Evolutionary conservation across 129 eudicot genomes (phyloP).

Genomic region (Chrysanthemum seticuspe): DNA sequence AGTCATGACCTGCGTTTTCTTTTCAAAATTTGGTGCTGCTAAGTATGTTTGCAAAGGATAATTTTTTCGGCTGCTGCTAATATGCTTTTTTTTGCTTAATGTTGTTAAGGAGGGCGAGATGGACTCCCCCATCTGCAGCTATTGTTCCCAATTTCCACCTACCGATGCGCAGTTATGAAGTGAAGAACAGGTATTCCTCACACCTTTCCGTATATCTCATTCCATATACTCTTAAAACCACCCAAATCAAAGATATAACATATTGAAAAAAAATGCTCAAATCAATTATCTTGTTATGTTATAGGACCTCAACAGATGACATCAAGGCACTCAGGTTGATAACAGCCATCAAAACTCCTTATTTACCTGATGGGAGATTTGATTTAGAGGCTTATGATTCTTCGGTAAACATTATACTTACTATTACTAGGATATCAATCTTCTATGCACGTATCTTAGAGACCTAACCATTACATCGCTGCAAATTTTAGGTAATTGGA

Average conservation of each 20-base stretch:
- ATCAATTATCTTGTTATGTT: not conserved
- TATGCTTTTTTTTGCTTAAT: not conserved
- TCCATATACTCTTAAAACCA: too few relatives aligned
- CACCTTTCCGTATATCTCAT: not conserved
- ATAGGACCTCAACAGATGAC: conserved; percentile 57
- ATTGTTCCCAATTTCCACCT: conserved; percentile 58
- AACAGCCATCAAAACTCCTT: conserved; percentile 67
- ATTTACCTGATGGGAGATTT: conserved; percentile 68
- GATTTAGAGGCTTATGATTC: conserved; percentile 71
- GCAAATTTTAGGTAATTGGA: conserved; percentile 37
- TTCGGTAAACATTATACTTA: conserved; percentile 40
- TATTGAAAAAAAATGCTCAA: not conserved
- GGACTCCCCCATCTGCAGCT: conserved; percentile 63
- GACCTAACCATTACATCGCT: not conserved
- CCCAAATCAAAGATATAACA: too few relatives aligned
- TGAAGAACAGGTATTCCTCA: conserved; percentile 59
- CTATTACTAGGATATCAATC: not conserved
- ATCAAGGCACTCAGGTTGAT: conserved; percentile 53
- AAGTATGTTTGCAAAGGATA: not conserved
- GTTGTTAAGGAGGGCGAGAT: conserved; percentile 36
- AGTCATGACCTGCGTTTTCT: too few relatives aligned
- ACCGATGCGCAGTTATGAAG: conserved; percentile 77
- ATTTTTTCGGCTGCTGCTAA: not conserved
- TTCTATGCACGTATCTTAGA: not conserved
- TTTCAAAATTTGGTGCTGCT: conserved; percentile 6